phyloP scores from a whole-genome alignment of 75 land plant species.

The Cunninghamia lanceolata region DNA sequence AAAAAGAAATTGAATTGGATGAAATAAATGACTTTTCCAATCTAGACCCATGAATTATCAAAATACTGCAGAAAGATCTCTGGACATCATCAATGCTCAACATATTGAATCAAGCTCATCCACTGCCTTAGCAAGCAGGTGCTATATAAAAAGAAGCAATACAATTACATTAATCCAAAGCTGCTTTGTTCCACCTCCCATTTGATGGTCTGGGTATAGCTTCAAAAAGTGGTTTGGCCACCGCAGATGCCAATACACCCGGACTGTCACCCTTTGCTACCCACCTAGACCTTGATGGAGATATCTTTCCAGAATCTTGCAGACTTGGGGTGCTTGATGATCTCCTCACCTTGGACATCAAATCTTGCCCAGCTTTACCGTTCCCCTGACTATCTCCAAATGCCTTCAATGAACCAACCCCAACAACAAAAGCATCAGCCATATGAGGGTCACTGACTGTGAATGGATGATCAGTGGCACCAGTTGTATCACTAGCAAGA shows the following conservation, averaged over 20 bases:
- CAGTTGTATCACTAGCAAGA: constrained; percentile 9
- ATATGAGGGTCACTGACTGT: constrained; percentile 17
- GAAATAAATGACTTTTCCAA: constrained; percentile 9
- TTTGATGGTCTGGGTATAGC: constrained; percentile 45
- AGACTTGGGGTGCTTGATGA: constrained; percentile 58
- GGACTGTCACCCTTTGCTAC: constrained; percentile 42
- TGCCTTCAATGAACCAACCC: neutral
- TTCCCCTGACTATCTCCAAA: constrained; percentile 4
- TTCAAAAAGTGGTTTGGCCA: constrained; percentile 45
- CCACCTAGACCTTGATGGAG: constrained; percentile 42
- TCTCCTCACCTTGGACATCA: constrained; percentile 26
- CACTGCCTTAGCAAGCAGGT: constrained; percentile 3
- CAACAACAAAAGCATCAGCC: constrained; percentile 11
- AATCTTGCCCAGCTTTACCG: neutral
- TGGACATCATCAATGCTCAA: neutral
- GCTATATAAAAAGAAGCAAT: neutral
- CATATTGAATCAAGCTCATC: neutral
- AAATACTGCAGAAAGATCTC: neutral
- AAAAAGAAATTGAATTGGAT: neutral
- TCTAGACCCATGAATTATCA: neutral
- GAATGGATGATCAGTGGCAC: neutral
- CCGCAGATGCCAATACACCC: constrained; percentile 30
- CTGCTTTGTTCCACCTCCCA: constrained; percentile 44
- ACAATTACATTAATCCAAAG: constrained; percentile 34
- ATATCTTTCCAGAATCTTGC: constrained; percentile 28